Conservation (phyloP, 768 basidiomycete genomes). For the Leccinum aurantiacum region DNA sequence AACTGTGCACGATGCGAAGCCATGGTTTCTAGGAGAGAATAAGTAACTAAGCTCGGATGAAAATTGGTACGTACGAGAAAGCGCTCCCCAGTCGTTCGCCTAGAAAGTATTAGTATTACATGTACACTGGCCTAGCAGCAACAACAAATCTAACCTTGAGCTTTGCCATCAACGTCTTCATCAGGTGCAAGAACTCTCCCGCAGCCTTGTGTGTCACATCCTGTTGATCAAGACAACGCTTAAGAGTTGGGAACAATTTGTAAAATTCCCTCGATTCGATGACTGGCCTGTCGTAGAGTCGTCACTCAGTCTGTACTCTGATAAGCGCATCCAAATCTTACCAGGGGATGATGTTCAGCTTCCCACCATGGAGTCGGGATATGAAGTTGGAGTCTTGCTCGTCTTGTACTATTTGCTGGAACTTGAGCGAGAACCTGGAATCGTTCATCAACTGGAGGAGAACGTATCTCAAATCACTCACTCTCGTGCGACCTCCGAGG, state of each 20-base stretch:
- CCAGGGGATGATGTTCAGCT: slow-evolving; percentile 60
- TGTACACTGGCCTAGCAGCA: not conserved
- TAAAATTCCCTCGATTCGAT: slow-evolving; percentile 64
- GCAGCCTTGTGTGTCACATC: slow-evolving; percentile 47
- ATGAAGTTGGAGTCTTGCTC: slow-evolving; percentile 65
- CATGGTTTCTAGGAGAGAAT: slow-evolving; percentile 40
- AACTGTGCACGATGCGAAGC: slow-evolving; percentile 45
- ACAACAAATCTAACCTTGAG: slow-evolving; percentile 44
- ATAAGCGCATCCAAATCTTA: not conserved
- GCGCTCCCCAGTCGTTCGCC: slow-evolving; percentile 63
- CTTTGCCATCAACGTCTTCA: slow-evolving; percentile 67
- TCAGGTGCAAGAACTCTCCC: slow-evolving; percentile 51
- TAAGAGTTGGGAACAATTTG: slow-evolving; percentile 46
- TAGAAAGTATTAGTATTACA: slow-evolving; percentile 21
- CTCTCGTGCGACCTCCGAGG: slow-evolving; percentile 57
- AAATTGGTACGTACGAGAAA: slow-evolving; percentile 43
- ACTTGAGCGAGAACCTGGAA: slow-evolving; percentile 55
- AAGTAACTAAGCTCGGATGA: not conserved
- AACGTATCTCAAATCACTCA: slow-evolving; percentile 27
- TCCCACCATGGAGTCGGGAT: slow-evolving; percentile 53
- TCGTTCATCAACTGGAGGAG: not conserved
- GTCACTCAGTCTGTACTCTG: not conserved
- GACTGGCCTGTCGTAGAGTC: slow-evolving; percentile 39
- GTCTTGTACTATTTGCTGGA: slow-evolving; percentile 57
- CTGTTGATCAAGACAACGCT: slow-evolving; percentile 48